Evolutionary conservation across 345 rosid species (phyloP), one percentile per base, ranked within the genome.

Genomic region (Acer yangbiense): DNA sequence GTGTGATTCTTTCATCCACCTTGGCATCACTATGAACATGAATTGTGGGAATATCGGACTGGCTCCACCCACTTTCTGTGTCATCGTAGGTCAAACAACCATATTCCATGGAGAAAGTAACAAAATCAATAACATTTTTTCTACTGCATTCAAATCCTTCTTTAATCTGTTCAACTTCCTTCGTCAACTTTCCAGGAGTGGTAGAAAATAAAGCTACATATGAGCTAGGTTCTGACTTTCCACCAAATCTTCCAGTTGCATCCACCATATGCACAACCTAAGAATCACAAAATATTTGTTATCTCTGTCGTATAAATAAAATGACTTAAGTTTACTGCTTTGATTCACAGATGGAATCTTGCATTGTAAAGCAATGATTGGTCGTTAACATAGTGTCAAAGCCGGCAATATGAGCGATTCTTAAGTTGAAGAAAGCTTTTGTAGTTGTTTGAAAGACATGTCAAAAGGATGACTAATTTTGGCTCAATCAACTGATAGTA

Each of bases 191-290:
- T 83, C 99, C 98, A 65, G 97, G 99, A 78, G 99, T 96, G 23
- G 79, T 43, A 65, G 99, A 94, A 86, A 80, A 96, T 16, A 96
- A 79, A 18, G 91, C 86, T 72, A 92, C 73, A 81, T 75, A 96
- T 17, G 97, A 88, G 50, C 64, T 70, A 9, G 91, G 92, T 64
- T 84, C 89, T 78, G 79, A 50, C 79, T 83, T 92, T 69, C 74
- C 89, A 21, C 82, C 84, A 68, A 68, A 71, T 61, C 79, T 74
- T 72, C 82, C 79, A n/a, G 86, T 88, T 69, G 97, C 83, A 82
- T 96, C 97, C 65, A 96, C 97, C 65, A 96, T 89, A 80, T 94
- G 99, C 77, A 96, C 98, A 68, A 95, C 95, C 99, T 89, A 83
- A 58, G 82, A 65, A 76, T 41, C 79, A 72, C 18, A 71, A 76